Base-by-base conservation (phyloP, 2,329 filamentous ascomycete genomes). In the Boeremia lycopersici region DNA sequence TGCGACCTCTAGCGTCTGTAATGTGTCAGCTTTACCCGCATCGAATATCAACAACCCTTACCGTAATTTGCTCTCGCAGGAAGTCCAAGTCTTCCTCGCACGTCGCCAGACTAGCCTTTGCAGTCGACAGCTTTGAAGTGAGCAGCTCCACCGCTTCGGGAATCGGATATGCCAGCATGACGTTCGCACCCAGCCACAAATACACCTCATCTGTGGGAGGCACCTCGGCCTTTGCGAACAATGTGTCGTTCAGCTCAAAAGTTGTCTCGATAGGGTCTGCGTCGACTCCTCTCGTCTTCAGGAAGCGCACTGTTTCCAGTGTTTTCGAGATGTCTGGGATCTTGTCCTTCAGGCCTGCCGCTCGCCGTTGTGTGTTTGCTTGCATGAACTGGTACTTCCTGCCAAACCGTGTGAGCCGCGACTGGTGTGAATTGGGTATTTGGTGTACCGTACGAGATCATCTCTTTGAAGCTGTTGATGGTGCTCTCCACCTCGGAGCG, bases 301-400 rank as follows among this genome's bases (percentile, higher is more conserved):
- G 74, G 69, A 98, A 98, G 53, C 82, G 84, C 45, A 98, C 93
- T 15, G 91, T 95, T 56, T 98, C 93, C 56, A 98, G 78, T 0
- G 95, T 98, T 82, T 97, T 97, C 69, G 91, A 88, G 62, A 99
- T 98, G 74, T 99, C 95, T 0, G 95, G 95, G 63, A 99, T 92
- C 81, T 98, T 99, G 71, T 97, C 93, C 70, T 88, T 90, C 51
- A 99, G 80, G 2, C 93, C 92, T 4, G 84, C 82, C 48, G 90
- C 88, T 42, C 95, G 86, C 60, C 91, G 85, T 75, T 96, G 89
- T 55, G 95, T 90, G 76, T 96, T 98, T 73, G 89, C 82, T 79
- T 98, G 92, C 95, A 99, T 99, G 79, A 98, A 99, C 76, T 98
- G 95, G 80, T 99, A 99, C 83, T 99, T 99, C 67, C 92, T 96